Conservation (phyloP, 148 eudicot genomes). For the Silene uniflora region DNA sequence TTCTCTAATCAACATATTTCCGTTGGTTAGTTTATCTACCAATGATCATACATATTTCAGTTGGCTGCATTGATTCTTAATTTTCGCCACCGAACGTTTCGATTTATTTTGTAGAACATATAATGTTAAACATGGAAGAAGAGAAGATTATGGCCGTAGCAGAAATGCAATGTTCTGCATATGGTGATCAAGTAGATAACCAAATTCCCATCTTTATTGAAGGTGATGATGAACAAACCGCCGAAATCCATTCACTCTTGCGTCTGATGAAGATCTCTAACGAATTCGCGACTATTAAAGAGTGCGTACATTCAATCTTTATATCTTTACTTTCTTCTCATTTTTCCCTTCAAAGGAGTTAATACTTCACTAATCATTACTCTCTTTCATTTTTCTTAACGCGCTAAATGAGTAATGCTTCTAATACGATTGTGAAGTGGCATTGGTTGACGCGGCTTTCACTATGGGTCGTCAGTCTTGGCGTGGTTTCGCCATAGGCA, state of each 20-base stretch:
- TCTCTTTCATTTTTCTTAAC: background rate
- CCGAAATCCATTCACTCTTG: conserved; percentile 19
- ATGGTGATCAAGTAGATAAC: conserved; percentile 15
- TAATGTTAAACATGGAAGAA: conserved; percentile 13
- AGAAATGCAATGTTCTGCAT: conserved; percentile 8
- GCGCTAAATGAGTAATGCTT: background rate
- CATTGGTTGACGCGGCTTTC: background rate
- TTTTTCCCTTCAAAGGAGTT: no score
- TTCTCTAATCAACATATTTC: no score
- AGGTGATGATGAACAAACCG: conserved; percentile 7
- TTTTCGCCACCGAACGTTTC: background rate
- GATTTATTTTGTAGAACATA: background rate
- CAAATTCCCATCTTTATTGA: conserved; percentile 4
- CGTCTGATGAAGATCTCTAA: conserved; percentile 31
- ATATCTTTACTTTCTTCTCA: no score
- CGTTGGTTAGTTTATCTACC: background rate
- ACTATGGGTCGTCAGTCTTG: no score
- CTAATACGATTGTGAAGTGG: background rate
- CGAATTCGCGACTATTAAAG: conserved; percentile 29
- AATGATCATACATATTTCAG: background rate
- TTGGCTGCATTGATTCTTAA: background rate
- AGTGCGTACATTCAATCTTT: conserved; percentile 14
- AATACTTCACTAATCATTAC: background rate
- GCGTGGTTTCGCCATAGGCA: no score
- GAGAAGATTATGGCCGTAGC: conserved; percentile 23